Base-by-base conservation (phyloP, 805 yeast species). In the Cephaloascus albidus region DNA sequence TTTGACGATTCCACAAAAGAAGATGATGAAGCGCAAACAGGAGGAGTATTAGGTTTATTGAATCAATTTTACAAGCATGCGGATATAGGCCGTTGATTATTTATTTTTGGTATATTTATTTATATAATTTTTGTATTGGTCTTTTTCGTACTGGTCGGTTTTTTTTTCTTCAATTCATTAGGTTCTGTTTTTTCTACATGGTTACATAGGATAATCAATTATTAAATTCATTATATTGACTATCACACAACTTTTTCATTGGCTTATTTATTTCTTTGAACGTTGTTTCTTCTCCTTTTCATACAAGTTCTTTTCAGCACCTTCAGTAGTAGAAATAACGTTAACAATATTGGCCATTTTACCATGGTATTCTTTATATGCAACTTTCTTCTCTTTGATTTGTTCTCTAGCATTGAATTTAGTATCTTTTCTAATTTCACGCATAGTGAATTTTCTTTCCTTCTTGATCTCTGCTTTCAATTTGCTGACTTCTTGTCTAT, bases 251-350 rank as follows among this genome's bases (percentile, higher is more conserved):
- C n/a, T n/a, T n/a, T n/a, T n/a, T n/a, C n/a, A n/a, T n/a, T n/a
- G n/a, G n/a, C n/a, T n/a, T n/a, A n/a, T n/a, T n/a, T n/a, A n/a
- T n/a, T n/a, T n/a, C n/a, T n/a, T n/a, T n/a, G n/a, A n/a, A 51
- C 88, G 74, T 44, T 67, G 65, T 55, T 72, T 78, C 69, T 77
- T 84, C 54, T 89, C 97, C 44, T 88, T 74, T 55, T 88, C 96
- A 60, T 90, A 90, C 50, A 80, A 81, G 58, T 93, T 89, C 71
- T 86, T 85, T 55, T 87, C 97, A 4, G 93, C 85, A 54, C 97
- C 97, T 68, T 90, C 97, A 51, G 83, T 88, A 3, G 96, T 88
- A 45, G 84, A 85, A 53, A 93, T 86, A 40, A 89, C 76, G 50
- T 89, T 85, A 56, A 83, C 79, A 55, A 93, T 81, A 48, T 74